These are phyloP conservation scores for Quercus lobata DNA, from an alignment of 331 rosid genomes.

Conservation along the genomic window DNA sequence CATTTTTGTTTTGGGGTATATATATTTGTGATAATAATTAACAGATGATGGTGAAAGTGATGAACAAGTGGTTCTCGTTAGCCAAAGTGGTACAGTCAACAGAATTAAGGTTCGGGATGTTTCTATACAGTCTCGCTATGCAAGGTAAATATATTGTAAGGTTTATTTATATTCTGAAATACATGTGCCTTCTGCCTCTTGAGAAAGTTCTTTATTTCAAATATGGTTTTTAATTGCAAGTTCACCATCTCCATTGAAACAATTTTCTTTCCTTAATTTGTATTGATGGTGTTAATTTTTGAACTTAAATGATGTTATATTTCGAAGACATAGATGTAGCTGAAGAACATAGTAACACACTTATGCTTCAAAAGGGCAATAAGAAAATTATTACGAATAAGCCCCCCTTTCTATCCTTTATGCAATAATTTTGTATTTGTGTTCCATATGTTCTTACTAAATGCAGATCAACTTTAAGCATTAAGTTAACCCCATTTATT, in stretches of 20 bases:
- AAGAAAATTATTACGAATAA: not conserved
- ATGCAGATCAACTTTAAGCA: not conserved
- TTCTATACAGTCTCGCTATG: constrained; percentile 91
- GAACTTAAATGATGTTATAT: not conserved
- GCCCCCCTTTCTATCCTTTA: not conserved
- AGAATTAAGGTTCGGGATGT: constrained; percentile 94
- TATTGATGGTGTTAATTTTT: not conserved
- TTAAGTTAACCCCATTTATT: not conserved
- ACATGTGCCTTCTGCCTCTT: not conserved
- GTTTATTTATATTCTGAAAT: not conserved
- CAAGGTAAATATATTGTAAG: constrained; percentile 51
- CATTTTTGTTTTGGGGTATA: not conserved
- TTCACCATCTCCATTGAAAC: not conserved
- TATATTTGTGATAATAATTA: not conserved
- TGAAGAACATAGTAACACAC: too few relatives aligned
- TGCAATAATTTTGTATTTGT: not conserved
- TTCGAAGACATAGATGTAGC: not conserved
- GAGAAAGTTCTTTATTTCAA: not conserved
- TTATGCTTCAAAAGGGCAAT: not conserved
- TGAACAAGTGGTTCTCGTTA: constrained; percentile 95
- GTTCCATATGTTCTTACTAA: not conserved
- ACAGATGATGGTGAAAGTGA: constrained; percentile 98
- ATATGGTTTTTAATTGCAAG: not conserved
- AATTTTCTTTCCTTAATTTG: not conserved
- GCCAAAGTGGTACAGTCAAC: constrained; percentile 97